Evolutionary conservation across 1,284 basidiomycete species (phyloP).

Genomic region (Puccinia polysora): DNA sequence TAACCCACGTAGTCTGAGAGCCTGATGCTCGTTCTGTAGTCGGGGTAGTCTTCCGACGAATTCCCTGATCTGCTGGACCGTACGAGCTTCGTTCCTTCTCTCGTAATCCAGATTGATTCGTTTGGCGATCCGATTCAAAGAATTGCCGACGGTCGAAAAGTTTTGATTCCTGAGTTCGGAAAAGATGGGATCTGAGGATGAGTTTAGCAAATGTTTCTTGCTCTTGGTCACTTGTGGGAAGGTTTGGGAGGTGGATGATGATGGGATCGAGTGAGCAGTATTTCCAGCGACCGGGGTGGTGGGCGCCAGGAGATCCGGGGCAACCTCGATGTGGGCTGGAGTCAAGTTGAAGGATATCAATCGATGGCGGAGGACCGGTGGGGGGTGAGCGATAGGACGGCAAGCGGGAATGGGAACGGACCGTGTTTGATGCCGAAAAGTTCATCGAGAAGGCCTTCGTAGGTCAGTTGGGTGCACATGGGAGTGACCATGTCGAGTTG

Average conservation of each 20-base stretch:
- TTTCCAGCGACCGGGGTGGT: slow-evolving; percentile 45
- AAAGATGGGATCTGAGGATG: slow-evolving; percentile 74
- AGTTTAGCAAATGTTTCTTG: slow-evolving; percentile 77
- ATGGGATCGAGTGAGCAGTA: slow-evolving; percentile 43
- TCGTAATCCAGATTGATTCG: slow-evolving; percentile 88
- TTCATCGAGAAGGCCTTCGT: slow-evolving; percentile 95
- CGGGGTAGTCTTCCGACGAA: slow-evolving; percentile 92
- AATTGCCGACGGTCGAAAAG: slow-evolving; percentile 84
- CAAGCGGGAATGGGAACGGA: too few relatives aligned
- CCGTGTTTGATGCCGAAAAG: slow-evolving; percentile 83
- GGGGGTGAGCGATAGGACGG: background rate
- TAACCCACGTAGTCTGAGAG: slow-evolving; percentile 72
- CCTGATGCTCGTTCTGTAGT: slow-evolving; percentile 83
- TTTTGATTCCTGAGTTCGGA: slow-evolving; percentile 82
- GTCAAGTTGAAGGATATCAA: background rate
- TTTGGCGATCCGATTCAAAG: slow-evolving; percentile 73
- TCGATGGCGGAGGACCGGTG: background rate
- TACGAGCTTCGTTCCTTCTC: slow-evolving; percentile 75
- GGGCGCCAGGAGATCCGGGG: slow-evolving; percentile 70
- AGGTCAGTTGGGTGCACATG: slow-evolving; percentile 90
- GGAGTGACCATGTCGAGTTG: slow-evolving; percentile 94
- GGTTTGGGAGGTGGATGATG: slow-evolving; percentile 39
- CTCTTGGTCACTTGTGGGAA: slow-evolving; percentile 58
- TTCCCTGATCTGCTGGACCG: slow-evolving; percentile 82
- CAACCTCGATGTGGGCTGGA: slow-evolving; percentile 41